Evolutionary conservation across 2,329 filamentous ascomycete genomes (phyloP), one percentile per base, ranked within the genome.

Genomic region (Claviceps fusiformis): DNA sequence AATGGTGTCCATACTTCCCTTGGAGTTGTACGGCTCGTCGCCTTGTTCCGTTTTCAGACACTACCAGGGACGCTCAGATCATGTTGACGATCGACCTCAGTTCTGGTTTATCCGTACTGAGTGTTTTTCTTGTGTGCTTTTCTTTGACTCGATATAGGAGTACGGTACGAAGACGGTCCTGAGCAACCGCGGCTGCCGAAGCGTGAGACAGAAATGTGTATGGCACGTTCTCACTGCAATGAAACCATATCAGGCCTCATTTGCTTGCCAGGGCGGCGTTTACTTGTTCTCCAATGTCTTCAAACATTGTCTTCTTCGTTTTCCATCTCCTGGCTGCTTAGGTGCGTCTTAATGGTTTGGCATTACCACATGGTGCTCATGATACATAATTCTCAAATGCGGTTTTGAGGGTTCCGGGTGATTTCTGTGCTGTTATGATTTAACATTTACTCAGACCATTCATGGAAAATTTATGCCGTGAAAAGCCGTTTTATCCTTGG

Each of bases 21-120:
- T 47, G 10, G 46, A 19, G 27, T 3, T 54, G 19, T 54, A 54
- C 29, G 39, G 39, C 27, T 35, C 49, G 19, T 50, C 53, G 27
- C 35, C 53, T 9, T 1, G 17, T 17, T 50, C 53, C 53, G 8
- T 54, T 50, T 54, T 54, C 33, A 29, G 29, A 44, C 53, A 54
- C 33, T 46, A 45, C 15, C 29, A 37, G 53, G 53, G 53, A 54
- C 39, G 46, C 33, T 33, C 13, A 17, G 13, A 8, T 45, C 2
- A 17, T 45, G 3, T 24, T 44, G 29, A 19, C n/a, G 8, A 33
- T 43, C 8, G 39, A 15, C n/a, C n/a, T 29, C 33, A 43, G 46
- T 10, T 46, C 50, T n/a, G 13, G 49, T 27, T 13, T 44, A 4
- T 52, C 35, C 17, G 15, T 8, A 2, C 2, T 52, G 29, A 6